Evolutionary conservation across 768 basidiomycete genomes (phyloP), one percentile per base, ranked within the genome.

Genomic region (Lactifluus subvellereus): DNA sequence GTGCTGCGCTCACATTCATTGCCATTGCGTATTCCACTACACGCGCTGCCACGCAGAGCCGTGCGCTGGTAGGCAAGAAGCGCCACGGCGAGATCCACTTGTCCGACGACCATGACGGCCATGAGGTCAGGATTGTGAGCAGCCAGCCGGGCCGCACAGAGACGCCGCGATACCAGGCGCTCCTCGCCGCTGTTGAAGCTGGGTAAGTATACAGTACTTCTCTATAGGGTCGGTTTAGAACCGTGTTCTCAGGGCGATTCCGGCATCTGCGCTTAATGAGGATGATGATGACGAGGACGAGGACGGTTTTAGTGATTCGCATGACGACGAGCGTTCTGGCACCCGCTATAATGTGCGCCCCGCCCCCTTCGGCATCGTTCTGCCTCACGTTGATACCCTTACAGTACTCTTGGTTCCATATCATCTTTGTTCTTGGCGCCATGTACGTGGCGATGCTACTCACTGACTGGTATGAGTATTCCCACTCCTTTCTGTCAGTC

Each of bases 381-480:
- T 35, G 6, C 35, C 30, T 20, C 20, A 32, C 66, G 14, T 68
- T 69, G 22, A 69, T 42, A 38, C 33, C 47, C 9, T 38, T n/a
- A 22, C 68, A 97, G 94, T 99, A 99, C 73, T 85, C 94, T 1
- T 99, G 94, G 94, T 98, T 99, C 85, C 97, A 99, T 72, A 76
- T 98, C 73, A 98, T 99, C 70, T 99, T 98, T 72, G 85, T 89
- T 50, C 88, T 98, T 68, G 97, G 86, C 33, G 80, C 94, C 14
- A 98, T 98, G 97, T 99, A 99, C 75, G 94, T 98, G 30, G 94
- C 91, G 6, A 95, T 97, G 84, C 79, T 99, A 14, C 75, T 99
- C 58, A 99, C 96, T 1, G 96, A 99, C 75, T 98, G 97, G 96
- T 95, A 73, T 61, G 91, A 78, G 42, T 27, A 20, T 30, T 1